Evolutionary conservation across 129 eudicot species (phyloP).

Genomic region (Lactuca saligna): DNA sequence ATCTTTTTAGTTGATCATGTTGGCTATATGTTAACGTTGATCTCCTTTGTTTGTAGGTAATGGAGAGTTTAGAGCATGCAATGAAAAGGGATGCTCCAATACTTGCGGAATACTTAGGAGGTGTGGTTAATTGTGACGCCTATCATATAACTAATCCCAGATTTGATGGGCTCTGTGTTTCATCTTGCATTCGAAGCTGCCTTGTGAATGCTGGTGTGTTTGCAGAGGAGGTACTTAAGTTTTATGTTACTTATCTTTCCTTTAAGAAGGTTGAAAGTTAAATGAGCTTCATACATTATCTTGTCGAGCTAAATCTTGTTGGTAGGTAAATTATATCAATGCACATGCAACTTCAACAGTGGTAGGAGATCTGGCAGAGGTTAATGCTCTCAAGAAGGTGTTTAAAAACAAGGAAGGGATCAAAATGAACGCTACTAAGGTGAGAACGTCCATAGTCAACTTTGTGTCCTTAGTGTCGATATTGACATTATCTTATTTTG

Average conservation of each 20-base stretch:
- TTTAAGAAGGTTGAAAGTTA: background rate
- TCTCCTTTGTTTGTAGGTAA: conserved; percentile 37
- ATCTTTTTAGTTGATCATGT: too few relatives aligned
- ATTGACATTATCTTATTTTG: background rate
- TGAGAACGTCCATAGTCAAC: conserved; percentile 55
- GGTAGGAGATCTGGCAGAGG: conserved; percentile 72
- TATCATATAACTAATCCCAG: background rate
- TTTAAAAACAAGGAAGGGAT: conserved; percentile 62
- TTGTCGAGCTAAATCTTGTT: background rate
- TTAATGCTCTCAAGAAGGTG: conserved; percentile 71
- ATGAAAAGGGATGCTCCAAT: conserved; percentile 36
- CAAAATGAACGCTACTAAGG: conserved; percentile 20
- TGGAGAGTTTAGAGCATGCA: conserved; percentile 82
- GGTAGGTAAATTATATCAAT: conserved; percentile 70
- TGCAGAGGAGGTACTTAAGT: conserved; percentile 57
- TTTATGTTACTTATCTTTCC: background rate
- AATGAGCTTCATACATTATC: background rate
- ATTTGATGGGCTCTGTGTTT: conserved; percentile 50
- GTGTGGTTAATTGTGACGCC: background rate
- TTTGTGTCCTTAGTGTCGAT: too few relatives aligned
- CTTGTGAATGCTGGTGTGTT: conserved; percentile 71
- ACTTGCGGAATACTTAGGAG: background rate
- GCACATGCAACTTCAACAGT: conserved; percentile 78
- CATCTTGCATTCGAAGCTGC: conserved; percentile 58
- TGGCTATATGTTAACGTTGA: background rate